phyloP scores from a whole-genome alignment of 2,329 filamentous ascomycete species.

The Nemania bipapillata region DNA sequence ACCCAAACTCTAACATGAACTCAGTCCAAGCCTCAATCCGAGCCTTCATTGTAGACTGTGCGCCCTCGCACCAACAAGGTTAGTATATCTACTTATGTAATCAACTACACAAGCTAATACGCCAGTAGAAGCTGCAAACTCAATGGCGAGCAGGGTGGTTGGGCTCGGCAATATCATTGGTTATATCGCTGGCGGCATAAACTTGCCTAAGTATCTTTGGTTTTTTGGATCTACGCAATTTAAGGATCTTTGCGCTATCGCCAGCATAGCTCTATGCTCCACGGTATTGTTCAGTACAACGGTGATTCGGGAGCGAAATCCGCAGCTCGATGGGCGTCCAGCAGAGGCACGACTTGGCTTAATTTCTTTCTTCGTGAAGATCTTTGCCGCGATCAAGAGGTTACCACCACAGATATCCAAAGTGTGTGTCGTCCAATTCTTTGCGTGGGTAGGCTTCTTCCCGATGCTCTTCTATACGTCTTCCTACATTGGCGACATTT shows the following conservation, averaged over 20 bases:
- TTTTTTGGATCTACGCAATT: constrained; percentile 91
- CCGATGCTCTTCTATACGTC: constrained; percentile 95
- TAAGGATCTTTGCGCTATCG: constrained; percentile 88
- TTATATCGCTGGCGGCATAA: constrained; percentile 85
- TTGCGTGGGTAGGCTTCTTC: constrained; percentile 95
- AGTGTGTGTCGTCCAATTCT: constrained; percentile 85
- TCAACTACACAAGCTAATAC: constrained; percentile 20
- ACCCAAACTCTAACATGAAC: constrained; percentile 29
- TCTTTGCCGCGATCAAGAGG: constrained; percentile 78
- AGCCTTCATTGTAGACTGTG: constrained; percentile 92
- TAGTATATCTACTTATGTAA: constrained; percentile 28
- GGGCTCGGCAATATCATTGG: constrained; percentile 92
- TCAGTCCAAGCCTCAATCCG: constrained; percentile 88
- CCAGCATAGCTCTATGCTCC: constrained; percentile 74
- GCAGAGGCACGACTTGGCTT: constrained; percentile 71
- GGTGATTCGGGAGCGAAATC: constrained; percentile 81
- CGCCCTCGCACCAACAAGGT: constrained; percentile 87
- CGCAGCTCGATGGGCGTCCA: constrained; percentile 74
- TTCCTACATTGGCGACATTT: constrained; percentile 92
- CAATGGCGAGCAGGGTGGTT: constrained; percentile 88
- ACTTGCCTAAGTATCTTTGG: constrained; percentile 78
- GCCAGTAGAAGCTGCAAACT: constrained; percentile 78
- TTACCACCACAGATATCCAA: constrained; percentile 83
- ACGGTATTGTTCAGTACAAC: constrained; percentile 78
- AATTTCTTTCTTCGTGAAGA: constrained; percentile 79